Evolutionary conservation across 441 rosid species (phyloP).

Genomic region (Melastoma candidum): DNA sequence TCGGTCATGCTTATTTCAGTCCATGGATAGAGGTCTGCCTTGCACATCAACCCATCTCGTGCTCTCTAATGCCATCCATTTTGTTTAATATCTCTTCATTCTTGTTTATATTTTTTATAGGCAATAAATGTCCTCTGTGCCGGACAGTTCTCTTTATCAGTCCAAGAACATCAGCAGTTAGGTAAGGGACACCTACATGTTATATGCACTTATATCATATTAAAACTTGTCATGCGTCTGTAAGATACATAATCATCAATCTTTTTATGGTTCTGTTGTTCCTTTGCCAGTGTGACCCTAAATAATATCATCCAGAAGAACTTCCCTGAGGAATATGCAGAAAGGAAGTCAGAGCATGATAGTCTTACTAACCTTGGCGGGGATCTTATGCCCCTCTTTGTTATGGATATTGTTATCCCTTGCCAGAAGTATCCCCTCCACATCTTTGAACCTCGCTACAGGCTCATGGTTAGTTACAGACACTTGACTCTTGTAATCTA

Average conservation of each 20-base stretch:
- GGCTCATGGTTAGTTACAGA: conserved; percentile 70
- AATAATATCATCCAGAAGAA: conserved; percentile 78
- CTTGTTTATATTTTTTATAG: conserved; percentile 22
- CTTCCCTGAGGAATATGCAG: conserved; percentile 88
- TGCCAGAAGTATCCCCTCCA: conserved; percentile 84
- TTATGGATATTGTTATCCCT: conserved; percentile 85
- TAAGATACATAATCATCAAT: not conserved
- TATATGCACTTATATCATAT: not conserved
- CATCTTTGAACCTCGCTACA: conserved; percentile 90
- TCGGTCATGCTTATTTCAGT: conserved; percentile 76
- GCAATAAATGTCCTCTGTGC: conserved; percentile 93
- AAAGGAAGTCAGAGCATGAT: conserved; percentile 79
- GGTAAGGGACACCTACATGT: conserved; percentile 25
- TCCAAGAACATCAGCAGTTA: conserved; percentile 77
- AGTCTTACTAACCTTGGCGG: conserved; percentile 60
- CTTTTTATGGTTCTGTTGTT: conserved; percentile 11
- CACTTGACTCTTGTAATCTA: too few relatives aligned
- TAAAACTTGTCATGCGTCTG: too few relatives aligned
- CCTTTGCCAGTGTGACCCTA: conserved; percentile 62
- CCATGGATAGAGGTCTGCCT: conserved; percentile 79
- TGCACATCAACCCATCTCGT: not conserved
- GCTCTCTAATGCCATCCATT: conserved; percentile 7
- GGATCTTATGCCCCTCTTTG: conserved; percentile 84
- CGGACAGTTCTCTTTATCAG: conserved; percentile 80
- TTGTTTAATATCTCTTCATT: too few relatives aligned